Evolutionary conservation across 225 moss, liverwort and hornwort genomes (phyloP), one percentile per base, ranked within the genome.

Genomic region (Ulota crispa): DNA sequence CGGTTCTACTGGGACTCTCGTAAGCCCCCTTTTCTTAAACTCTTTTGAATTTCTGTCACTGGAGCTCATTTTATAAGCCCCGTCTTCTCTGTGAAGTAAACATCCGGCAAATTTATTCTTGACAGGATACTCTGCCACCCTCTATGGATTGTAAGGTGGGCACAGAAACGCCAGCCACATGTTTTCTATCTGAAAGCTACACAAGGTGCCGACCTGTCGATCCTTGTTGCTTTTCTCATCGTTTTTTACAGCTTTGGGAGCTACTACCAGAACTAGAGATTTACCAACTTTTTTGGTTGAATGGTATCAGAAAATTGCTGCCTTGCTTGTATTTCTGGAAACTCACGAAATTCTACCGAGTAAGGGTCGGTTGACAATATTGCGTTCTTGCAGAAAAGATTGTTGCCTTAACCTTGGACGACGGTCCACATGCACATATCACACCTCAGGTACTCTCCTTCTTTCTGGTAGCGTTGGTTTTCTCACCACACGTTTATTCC

Each of bases 361-460:
- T 62, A 30, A 21, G 50, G 65, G 12, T 72, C 18, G 2, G 50
- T 50, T 18, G 18, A 5, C 2, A 6, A 6, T 16, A 50, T 50
- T 50, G 0, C 1, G 6, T 50, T 50, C 2, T 50, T 81, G 82
- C 90, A 91, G 89, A 89, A 63, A 87, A 87, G 83, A 42, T 90
- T 34, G 81, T 92, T 68, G 92, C 90, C 26, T 85, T 93, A 56
- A 93, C 93, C 60, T 54, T 93, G 54, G 92, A 93, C 77, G 87
- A 93, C 70, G 87, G 92, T 32, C 92, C 89, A 12, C 92, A 93
- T 80, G 74, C 34, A 21, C 64, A 93, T 63, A 93, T 93, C 63
- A 92, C 92, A 50, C 90, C 92, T 47, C 67, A 86, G 87, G 93
- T 80, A 76, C 42, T 77, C 60, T 68, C 28, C 52, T 39, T 24